phyloP scores from a whole-genome alignment of 2,329 filamentous ascomycete species.

The Alternaria triticimaculans region DNA sequence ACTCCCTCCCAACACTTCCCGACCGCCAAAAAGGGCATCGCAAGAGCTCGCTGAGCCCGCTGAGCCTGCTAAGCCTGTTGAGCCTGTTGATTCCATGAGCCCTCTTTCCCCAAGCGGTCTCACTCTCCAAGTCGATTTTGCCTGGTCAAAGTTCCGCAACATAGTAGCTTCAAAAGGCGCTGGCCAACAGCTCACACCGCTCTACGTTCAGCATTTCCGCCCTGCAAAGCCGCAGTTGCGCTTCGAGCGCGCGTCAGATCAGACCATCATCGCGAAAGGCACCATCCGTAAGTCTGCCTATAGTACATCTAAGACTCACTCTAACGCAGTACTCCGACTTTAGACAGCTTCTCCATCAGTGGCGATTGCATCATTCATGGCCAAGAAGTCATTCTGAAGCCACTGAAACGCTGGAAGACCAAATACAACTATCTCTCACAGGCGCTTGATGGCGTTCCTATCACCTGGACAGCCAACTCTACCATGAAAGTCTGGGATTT shows the following conservation, averaged over 20 bases:
- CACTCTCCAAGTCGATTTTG: slow-evolving; percentile 24
- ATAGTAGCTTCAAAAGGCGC: slow-evolving; percentile 17
- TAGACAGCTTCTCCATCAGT: slow-evolving; percentile 19
- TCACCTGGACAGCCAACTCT: slow-evolving; percentile 24
- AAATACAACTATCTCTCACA: slow-evolving; percentile 31
- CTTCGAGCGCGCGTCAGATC: slow-evolving; percentile 12
- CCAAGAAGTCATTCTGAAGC: slow-evolving; percentile 21
- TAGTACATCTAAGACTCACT: neutral
- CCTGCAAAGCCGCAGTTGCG: slow-evolving; percentile 26
- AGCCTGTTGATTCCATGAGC: neutral
- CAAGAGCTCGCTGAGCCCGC: neutral
- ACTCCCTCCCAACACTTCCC: neutral
- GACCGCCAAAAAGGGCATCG: neutral
- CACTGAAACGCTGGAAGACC: slow-evolving; percentile 27
- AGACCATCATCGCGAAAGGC: slow-evolving; percentile 15
- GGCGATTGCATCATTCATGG: slow-evolving; percentile 22
- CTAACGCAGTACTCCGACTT: neutral
- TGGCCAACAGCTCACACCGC: slow-evolving; percentile 8
- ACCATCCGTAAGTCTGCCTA: slow-evolving; percentile 6
- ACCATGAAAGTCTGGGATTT: slow-evolving; percentile 28
- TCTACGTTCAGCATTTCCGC: slow-evolving; percentile 30
- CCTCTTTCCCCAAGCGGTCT: slow-evolving; percentile 5
- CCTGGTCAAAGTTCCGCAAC: slow-evolving; percentile 30
- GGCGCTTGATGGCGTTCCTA: slow-evolving; percentile 2
- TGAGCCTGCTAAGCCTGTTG: too few relatives aligned